Percentiles rank a stretch among this genome's conserved stretches.
Conservation (phyloP, 257 asterid species). For the Nicotiana otophora region DNA sequence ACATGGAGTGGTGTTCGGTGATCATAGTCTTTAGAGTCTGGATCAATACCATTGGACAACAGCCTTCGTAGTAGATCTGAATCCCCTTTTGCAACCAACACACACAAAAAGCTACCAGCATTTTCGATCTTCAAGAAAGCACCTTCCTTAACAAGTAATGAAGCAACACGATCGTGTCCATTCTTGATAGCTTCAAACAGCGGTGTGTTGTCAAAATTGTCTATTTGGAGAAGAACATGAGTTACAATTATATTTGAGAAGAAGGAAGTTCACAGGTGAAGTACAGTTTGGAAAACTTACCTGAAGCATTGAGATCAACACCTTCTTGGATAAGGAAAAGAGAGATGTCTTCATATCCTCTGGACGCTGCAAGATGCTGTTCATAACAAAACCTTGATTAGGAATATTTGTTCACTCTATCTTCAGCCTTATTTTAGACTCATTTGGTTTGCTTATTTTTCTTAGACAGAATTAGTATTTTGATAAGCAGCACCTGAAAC, state of each 20-base stretch:
- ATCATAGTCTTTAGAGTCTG: slow-evolving; percentile 69
- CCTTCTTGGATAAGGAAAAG: slow-evolving; percentile 67
- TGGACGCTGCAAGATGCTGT: slow-evolving; percentile 96
- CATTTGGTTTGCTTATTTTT: not conserved
- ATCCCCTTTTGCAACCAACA: slow-evolving; percentile 66
- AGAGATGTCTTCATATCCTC: slow-evolving; percentile 73
- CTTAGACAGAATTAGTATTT: not conserved
- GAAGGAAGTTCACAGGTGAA: not conserved
- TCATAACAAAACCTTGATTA: slow-evolving; percentile 4
- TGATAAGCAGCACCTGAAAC: not conserved
- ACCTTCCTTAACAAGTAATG: slow-evolving; percentile 63
- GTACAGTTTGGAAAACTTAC: slow-evolving; percentile 25
- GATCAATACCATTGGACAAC: slow-evolving; percentile 59
- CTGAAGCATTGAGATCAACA: slow-evolving; percentile 54
- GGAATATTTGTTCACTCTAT: not conserved
- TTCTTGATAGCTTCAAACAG: slow-evolving; percentile 76
- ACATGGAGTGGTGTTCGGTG: slow-evolving; percentile 82
- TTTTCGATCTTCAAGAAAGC: slow-evolving; percentile 56
- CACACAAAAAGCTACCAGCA: slow-evolving; percentile 69
- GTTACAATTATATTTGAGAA: not conserved
- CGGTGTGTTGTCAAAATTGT: slow-evolving; percentile 80
- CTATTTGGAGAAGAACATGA: slow-evolving; percentile 21
- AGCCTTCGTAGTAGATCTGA: slow-evolving; percentile 67
- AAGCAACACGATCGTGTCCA: slow-evolving; percentile 71
- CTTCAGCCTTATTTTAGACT: not conserved